Conservation (phyloP, 805 yeast genomes). For the Yarrowia sp. region DNA sequence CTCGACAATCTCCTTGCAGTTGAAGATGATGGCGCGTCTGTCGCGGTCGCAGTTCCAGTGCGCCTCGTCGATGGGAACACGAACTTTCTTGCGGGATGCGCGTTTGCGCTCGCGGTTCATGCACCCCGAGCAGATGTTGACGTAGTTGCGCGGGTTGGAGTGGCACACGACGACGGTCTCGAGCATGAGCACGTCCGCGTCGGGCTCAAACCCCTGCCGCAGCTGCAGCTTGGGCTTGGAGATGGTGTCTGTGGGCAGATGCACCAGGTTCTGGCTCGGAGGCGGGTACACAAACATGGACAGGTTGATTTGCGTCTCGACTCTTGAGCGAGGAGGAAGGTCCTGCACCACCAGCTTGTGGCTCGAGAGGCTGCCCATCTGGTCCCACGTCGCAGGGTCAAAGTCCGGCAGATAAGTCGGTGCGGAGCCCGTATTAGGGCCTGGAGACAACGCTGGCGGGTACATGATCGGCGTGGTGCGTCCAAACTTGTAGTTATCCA, state of each 20-base stretch:
- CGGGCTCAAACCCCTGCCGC: slow-evolving; percentile 35
- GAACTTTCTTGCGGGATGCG: slow-evolving; percentile 86
- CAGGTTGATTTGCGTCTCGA: slow-evolving; percentile 91
- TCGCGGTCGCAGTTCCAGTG: slow-evolving; percentile 74
- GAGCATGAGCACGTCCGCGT: slow-evolving; percentile 42
- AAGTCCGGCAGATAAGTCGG: slow-evolving; percentile 21
- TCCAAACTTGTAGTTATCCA: slow-evolving; percentile 20
- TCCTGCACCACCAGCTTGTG: slow-evolving; percentile 39
- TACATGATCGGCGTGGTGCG: slow-evolving; percentile 1
- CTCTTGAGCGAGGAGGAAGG: slow-evolving; percentile 80
- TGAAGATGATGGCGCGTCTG: slow-evolving; percentile 84
- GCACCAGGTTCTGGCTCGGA: slow-evolving; percentile 69
- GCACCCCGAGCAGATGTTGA: slow-evolving; percentile 84
- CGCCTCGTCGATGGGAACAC: slow-evolving; percentile 67
- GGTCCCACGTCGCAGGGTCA: slow-evolving; percentile 4
- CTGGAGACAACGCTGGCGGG: background rate
- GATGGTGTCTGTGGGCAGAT: slow-evolving; percentile 82
- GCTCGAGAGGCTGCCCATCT: background rate
- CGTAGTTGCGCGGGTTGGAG: slow-evolving; percentile 44
- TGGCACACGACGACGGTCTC: slow-evolving; percentile 78
- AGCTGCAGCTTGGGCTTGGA: slow-evolving; percentile 83
- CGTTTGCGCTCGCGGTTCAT: slow-evolving; percentile 90
- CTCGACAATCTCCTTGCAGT: slow-evolving; percentile 82
- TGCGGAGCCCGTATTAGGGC: background rate
- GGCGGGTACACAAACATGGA: slow-evolving; percentile 67